Percentiles rank a stretch among this genome's conserved stretches.
phyloP scores from a whole-genome alignment of 345 rosid species.

The Microcos paniculata region DNA sequence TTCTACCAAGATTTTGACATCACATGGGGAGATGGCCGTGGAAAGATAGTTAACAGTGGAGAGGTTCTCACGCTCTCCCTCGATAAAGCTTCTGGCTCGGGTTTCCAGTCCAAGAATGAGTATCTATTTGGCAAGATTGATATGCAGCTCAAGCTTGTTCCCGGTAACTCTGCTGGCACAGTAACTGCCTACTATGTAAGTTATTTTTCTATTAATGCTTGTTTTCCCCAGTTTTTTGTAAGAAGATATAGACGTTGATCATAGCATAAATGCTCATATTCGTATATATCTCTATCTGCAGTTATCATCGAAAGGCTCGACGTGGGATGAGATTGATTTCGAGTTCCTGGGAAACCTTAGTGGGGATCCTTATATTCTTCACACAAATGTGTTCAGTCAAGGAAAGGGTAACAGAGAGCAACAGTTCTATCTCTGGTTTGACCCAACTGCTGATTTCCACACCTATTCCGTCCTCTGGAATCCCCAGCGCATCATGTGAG shows the following conservation, averaged over 20 bases:
- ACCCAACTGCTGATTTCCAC: slow-evolving; percentile 66
- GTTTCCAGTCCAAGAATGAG: slow-evolving; percentile 51
- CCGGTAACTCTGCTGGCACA: too few species aligned
- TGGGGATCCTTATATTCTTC: too few species aligned
- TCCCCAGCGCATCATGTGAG: too few species aligned
- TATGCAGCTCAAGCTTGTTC: too few species aligned
- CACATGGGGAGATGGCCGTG: slow-evolving; percentile 46
- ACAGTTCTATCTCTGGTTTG: slow-evolving; percentile 66
- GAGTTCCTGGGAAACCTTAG: slow-evolving; percentile 22
- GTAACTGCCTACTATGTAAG: too few species aligned
- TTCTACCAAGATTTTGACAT: slow-evolving; percentile 25
- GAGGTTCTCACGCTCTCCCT: slow-evolving; percentile 43
- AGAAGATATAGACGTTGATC: background rate
- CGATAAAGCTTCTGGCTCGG: slow-evolving; percentile 49
- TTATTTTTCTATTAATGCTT: background rate
- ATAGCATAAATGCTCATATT: background rate
- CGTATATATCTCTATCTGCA: slow-evolving; percentile 9
- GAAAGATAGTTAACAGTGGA: slow-evolving; percentile 40
- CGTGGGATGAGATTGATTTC: slow-evolving; percentile 8
- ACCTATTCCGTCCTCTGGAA: slow-evolving; percentile 68
- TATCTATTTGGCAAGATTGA: too few species aligned
- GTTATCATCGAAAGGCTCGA: slow-evolving; percentile 23
- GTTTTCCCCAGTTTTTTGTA: background rate
- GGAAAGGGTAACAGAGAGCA: too few species aligned
- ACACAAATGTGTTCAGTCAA: too few species aligned